These are phyloP conservation scores for Alternaria solani DNA, from an alignment of 2,329 filamentous ascomycete genomes.

Conservation along the genomic window DNA sequence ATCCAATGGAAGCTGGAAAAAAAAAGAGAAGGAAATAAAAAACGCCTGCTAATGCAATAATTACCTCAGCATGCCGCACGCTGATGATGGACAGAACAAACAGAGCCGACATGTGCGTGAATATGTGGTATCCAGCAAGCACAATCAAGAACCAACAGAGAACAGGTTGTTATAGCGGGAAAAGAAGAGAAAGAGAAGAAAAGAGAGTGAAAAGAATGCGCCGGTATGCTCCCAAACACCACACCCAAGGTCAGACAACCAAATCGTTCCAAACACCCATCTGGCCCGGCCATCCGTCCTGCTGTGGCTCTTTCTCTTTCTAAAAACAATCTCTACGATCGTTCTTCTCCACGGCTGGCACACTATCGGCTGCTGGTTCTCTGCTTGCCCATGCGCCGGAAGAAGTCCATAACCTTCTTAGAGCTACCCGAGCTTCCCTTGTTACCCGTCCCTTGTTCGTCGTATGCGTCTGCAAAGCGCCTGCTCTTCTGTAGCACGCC, in stretches of 20 bases:
- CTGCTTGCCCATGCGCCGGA: constrained; percentile 83
- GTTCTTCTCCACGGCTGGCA: background rate
- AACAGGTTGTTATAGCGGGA: background rate
- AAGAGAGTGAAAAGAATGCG: constrained; percentile 6
- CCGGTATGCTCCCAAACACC: constrained; percentile 7
- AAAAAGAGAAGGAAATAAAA: background rate
- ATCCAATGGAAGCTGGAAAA: background rate
- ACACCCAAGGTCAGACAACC: constrained; percentile 1
- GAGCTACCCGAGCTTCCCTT: constrained; percentile 70
- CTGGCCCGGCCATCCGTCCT: background rate
- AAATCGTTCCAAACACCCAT: constrained; percentile 2
- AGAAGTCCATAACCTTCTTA: constrained; percentile 97
- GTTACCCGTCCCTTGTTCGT: constrained; percentile 58
- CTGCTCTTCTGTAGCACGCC: constrained; percentile 84
- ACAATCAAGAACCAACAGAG: constrained; percentile 1
- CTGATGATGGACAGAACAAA: constrained; percentile 2
- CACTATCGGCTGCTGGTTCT: constrained; percentile 48
- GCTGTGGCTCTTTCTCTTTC: background rate
- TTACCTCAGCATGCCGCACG: constrained; percentile 16
- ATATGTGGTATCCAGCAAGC: constrained; percentile 12
- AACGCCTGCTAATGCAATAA: constrained; percentile 10
- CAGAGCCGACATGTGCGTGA: constrained; percentile 3
- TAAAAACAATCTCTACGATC: background rate
- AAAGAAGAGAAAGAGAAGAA: constrained; percentile 4
- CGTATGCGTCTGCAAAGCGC: constrained; percentile 87